These are phyloP conservation scores for Gastrolobium villosum DNA, from an alignment of 306 rosid genomes.

Conservation along the genomic window DNA sequence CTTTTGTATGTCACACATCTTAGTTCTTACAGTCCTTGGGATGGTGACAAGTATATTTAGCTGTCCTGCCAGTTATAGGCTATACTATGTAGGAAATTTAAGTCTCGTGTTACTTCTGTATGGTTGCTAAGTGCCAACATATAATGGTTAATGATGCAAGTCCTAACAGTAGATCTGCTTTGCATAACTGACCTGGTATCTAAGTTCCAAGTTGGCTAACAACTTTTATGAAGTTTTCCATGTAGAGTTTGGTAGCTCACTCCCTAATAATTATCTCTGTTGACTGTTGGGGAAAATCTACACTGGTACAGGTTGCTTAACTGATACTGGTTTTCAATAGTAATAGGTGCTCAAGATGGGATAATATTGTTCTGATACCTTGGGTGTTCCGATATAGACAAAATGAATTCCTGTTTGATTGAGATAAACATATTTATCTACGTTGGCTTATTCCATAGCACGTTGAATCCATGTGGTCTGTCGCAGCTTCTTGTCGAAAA, in stretches of 20 bases:
- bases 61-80: constrained; percentile 16
- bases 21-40: neutral
- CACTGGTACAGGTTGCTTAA: constrained; percentile 34
- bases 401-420: constrained; percentile 30
- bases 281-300: constrained; percentile 28
- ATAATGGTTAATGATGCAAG: neutral
- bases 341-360: constrained; percentile 23
- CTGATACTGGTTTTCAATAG: constrained; percentile 39
- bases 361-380: constrained; percentile 19
- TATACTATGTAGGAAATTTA: neutral
- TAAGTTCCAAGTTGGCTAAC: constrained; percentile 19
- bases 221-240: neutral
- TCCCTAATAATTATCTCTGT: constrained; percentile 36
- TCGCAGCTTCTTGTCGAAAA: constrained; percentile 29
- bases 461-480: constrained; percentile 37
- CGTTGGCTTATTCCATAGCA: constrained; percentile 25
- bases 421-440: constrained; percentile 22
- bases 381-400: constrained; percentile 29
- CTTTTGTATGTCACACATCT: neutral
- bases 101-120: neutral
- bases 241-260: constrained; percentile 32
- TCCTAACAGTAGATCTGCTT: constrained; percentile 12
- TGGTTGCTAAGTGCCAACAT: neutral
- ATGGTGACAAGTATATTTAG: constrained; percentile 5
- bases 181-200: constrained; percentile 19